Base-by-base conservation (phyloP, 1,284 basidiomycete species). In the Cutaneotrichosporon cavernicola region DNA sequence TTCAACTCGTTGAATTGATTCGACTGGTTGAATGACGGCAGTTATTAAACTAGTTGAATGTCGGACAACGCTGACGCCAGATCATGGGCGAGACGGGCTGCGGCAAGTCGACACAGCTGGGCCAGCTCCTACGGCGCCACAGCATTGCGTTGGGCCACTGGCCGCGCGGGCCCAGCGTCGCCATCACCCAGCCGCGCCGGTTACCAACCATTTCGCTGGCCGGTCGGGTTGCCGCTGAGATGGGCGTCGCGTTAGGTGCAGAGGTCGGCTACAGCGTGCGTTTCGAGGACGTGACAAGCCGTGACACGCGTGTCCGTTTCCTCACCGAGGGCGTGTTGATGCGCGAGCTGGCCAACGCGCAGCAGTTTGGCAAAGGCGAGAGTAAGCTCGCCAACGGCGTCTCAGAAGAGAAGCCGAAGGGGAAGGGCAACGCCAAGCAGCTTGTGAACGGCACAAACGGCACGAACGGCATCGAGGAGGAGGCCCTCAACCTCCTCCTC, bases 251-350 rank as follows among this genome's bases (percentile, higher is more conserved):
- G 11, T 79, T 93, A 6, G 94, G 92, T 38, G 81, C 81, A 1
- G 81, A 88, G 11, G 92, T 99, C 26, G 96, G 97, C 2, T 98
- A 99, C 81, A 89, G 91, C 3, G 94, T 99, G 40, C 89, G 96
- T 47, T 99, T 99, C 79, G 93, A 98, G 77, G 95, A 98, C 73
- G 84, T 86, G 56, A 86, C 86, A 18, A 83, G 85, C 55, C 70
- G 82, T 36, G 80, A 86, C 31, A 68, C 97, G 0, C 86, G 89
- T 40, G 89, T 99, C 77, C 94, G 97, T 78, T 99, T 94, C 80
- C 85, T 96, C 78, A 98, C 95, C 26, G 97, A 99, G 73, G 96
- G 96, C 73, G 96, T 97, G 86, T 87, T 99, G 70, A 88, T 97
- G 46, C 87, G 95, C 14, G 34, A 50, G 46, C 52, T 56, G 30